Evolutionary conservation across 2,329 filamentous ascomycete genomes (phyloP).

Genomic region (Cladosporium sp.): DNA sequence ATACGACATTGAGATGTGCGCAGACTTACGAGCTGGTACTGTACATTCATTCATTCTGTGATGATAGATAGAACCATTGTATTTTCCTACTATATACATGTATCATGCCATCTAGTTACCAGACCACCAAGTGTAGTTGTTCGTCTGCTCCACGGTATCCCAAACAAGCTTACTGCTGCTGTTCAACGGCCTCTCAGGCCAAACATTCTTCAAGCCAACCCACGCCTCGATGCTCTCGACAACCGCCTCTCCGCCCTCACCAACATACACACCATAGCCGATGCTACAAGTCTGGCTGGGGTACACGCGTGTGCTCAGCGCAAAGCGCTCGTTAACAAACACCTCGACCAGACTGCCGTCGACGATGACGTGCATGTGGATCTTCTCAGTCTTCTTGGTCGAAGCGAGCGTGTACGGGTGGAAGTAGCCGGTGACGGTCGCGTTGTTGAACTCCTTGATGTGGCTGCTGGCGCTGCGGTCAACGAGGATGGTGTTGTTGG

Average conservation of each 20-base stretch:
- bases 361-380: slow-evolving; percentile 43
- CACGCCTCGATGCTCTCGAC: slow-evolving; percentile 37
- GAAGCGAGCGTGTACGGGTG: slow-evolving; percentile 38
- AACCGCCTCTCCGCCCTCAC: slow-evolving; percentile 28
- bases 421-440: slow-evolving; percentile 44
- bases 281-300: slow-evolving; percentile 41
- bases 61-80: too few species aligned
- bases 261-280: slow-evolving; percentile 41
- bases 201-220: slow-evolving; percentile 37
- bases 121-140: slow-evolving; percentile 45
- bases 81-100: neutral
- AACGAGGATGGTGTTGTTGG: slow-evolving; percentile 45
- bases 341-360: slow-evolving; percentile 47
- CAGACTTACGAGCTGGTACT: too few species aligned
- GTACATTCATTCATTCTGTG: neutral
- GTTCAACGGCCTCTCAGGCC: slow-evolving; percentile 39
- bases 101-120: slow-evolving; percentile 31
- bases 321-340: slow-evolving; percentile 43
- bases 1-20: too few species aligned
- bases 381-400: slow-evolving; percentile 32
- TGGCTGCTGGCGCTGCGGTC: slow-evolving; percentile 41
- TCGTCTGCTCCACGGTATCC: slow-evolving; percentile 41
- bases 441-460: slow-evolving; percentile 40
- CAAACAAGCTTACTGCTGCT: slow-evolving; percentile 39
- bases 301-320: slow-evolving; percentile 43